Conservation (phyloP, 2,329 filamentous ascomycete species). For the Thielaviopsis ethacetica region DNA sequence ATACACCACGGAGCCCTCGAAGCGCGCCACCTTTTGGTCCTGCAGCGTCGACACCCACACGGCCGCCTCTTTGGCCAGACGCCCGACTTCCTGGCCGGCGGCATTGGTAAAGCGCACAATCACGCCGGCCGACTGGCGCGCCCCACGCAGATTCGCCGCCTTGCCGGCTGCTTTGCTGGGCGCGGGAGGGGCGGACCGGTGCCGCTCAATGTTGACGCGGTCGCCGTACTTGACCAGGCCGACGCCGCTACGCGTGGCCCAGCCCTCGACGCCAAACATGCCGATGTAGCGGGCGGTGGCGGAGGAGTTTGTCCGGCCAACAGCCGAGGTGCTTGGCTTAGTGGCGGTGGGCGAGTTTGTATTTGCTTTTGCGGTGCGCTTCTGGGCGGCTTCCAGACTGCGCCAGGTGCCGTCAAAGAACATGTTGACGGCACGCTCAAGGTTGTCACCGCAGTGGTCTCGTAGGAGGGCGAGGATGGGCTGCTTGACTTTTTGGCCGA, state of each 20-base stretch:
- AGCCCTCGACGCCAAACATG: constrained; percentile 79
- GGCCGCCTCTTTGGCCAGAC: constrained; percentile 72
- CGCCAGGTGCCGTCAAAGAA: constrained; percentile 52
- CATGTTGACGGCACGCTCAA: constrained; percentile 51
- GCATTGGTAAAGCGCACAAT: constrained; percentile 80
- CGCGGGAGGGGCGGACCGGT: constrained; percentile 31
- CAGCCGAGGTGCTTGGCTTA: too few species aligned
- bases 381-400: constrained; percentile 1
- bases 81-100: constrained; percentile 66
- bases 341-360: constrained; percentile 1
- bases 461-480: constrained; percentile 33
- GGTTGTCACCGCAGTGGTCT: constrained; percentile 37
- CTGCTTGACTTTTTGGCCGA: constrained; percentile 37
- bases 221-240: constrained; percentile 69
- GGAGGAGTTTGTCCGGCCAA: constrained; percentile 13
- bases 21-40: constrained; percentile 75
- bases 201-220: constrained; percentile 68
- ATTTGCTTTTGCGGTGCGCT: background rate
- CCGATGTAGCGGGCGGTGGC: constrained; percentile 55
- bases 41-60: constrained; percentile 85
- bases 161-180: constrained; percentile 13
- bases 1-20: constrained; percentile 79
- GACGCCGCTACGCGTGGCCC: constrained; percentile 73
- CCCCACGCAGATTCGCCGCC: constrained; percentile 27
- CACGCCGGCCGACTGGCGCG: constrained; percentile 59